Percentiles rank a stretch among this genome's conserved stretches.
Evolutionary conservation across 768 basidiomycete genomes (phyloP).

Genomic region (Pisolithus orientalis): DNA sequence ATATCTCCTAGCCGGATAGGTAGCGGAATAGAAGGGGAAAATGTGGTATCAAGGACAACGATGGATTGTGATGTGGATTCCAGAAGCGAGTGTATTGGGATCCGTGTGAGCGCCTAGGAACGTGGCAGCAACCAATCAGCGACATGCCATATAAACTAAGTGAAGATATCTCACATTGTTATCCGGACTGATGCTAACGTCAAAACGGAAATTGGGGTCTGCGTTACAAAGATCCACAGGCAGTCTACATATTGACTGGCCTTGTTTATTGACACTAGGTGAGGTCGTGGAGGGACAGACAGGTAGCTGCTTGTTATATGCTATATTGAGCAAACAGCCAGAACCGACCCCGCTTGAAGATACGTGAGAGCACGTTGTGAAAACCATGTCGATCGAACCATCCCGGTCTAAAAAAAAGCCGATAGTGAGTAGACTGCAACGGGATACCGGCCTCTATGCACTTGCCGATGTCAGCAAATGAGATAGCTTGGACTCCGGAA

Average conservation of each 20-base stretch:
- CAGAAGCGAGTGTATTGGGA: slow-evolving; percentile 60
- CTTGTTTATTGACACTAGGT: slow-evolving; percentile 40
- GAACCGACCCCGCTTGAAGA: slow-evolving; percentile 67
- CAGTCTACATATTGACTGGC: slow-evolving; percentile 56
- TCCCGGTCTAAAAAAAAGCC: slow-evolving; percentile 63
- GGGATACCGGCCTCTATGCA: slow-evolving; percentile 3
- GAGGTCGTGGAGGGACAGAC: slow-evolving; percentile 62
- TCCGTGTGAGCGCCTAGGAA: slow-evolving; percentile 56
- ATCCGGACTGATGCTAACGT: slow-evolving; percentile 44
- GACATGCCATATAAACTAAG: not conserved
- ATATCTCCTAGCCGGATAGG: slow-evolving; percentile 82
- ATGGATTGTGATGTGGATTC: slow-evolving; percentile 45
- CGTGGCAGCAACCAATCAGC: not conserved
- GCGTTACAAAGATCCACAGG: slow-evolving; percentile 78
- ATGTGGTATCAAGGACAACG: slow-evolving; percentile 63
- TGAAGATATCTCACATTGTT: slow-evolving; percentile 40
- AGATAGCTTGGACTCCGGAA: slow-evolving; percentile 65
- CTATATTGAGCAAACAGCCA: slow-evolving; percentile 83
- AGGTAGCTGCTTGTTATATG: slow-evolving; percentile 85
- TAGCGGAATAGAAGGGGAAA: slow-evolving; percentile 63
- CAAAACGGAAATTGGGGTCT: slow-evolving; percentile 76
- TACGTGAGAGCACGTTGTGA: slow-evolving; percentile 75
- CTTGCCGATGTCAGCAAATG: slow-evolving; percentile 88
- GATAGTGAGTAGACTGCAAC: not conserved
- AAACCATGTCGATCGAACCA: slow-evolving; percentile 93